Conservation (phyloP, 2,329 filamentous ascomycete species). For the Colletotrichum liriopes region DNA sequence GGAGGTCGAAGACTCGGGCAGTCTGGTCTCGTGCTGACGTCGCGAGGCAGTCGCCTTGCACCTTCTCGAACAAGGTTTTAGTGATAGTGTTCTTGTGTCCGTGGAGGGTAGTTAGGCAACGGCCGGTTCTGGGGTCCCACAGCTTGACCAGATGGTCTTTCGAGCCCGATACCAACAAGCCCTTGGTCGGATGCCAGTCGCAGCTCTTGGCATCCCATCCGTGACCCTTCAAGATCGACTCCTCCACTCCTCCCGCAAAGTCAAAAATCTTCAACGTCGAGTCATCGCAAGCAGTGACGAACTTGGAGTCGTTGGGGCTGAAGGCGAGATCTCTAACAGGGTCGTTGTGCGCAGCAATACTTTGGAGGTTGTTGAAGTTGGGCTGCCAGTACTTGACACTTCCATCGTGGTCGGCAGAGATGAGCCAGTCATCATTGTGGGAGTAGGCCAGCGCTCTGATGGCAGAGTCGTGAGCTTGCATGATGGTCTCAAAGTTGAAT, state of each 20-base stretch:
- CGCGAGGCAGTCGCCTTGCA: slow-evolving; percentile 87
- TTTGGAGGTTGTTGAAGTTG: slow-evolving; percentile 99
- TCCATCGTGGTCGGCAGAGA: slow-evolving; percentile 95
- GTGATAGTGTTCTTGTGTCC: slow-evolving; percentile 98
- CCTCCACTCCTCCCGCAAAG: slow-evolving; percentile 88
- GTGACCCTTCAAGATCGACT: slow-evolving; percentile 90
- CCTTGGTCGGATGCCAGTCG: slow-evolving; percentile 98
- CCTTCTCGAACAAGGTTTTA: slow-evolving; percentile 90
- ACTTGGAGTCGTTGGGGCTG: slow-evolving; percentile 94
- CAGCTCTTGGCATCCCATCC: slow-evolving; percentile 98
- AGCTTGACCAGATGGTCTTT: slow-evolving; percentile 98
- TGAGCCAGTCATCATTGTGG: slow-evolving; percentile 95
- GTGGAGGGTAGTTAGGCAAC: slow-evolving; percentile 93
- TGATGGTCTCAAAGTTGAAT: slow-evolving; percentile 99
- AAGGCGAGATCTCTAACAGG: slow-evolving; percentile 94
- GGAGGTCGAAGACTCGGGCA: slow-evolving; percentile 92
- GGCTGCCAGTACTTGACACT: slow-evolving; percentile 99
- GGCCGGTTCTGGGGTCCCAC: slow-evolving; percentile 94
- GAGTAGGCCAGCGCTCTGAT: slow-evolving; percentile 90
- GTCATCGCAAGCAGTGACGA: slow-evolving; percentile 96
- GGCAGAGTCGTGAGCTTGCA: slow-evolving; percentile 94
- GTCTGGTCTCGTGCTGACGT: slow-evolving; percentile 95
- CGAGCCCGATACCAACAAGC: slow-evolving; percentile 93
- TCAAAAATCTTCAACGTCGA: slow-evolving; percentile 96
- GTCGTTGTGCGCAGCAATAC: slow-evolving; percentile 90